Evolutionary conservation across 805 yeast genomes (phyloP), one percentile per base, ranked within the genome.

Genomic region (Yueomyces sinensis): DNA sequence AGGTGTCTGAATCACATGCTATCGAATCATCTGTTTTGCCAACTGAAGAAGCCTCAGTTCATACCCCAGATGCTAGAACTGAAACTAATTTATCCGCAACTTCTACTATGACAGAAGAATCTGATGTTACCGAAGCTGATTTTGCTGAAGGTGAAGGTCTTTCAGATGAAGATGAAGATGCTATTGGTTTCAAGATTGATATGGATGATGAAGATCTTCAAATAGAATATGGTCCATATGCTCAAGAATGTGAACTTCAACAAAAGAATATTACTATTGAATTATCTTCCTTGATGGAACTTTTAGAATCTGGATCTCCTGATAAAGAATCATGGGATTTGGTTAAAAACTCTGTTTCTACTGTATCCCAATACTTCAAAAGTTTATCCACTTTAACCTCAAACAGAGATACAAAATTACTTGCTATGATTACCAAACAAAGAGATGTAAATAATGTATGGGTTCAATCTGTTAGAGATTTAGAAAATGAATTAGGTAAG

Each of bases 391-490:
- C 39, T 0, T 35, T 60, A 15, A 48, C 64, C n/a, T 40, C 53
- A 7, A 44, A 50, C 25, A 59, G 70, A 42, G 71, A 67, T 40
- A 56, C 47, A 17, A 64, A 58, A 41, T 47, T 68, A 30, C 39
- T 56, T n/a, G 65, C 63, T 37, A 62, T 61, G 39, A 54, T 77
- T 28, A 72, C 72, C 17, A 72, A 83, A 45, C 86, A 78, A 48
- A 63, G 66, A 30, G 83, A 79, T 53, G 70, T 80, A 19, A 77
- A 80, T 43, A 69, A 70, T 32, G 63, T 81, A 35, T 81, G 91
- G 91, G 83, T 79, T 46, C 68, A 66, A 37, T 76, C 86, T 0
- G 75, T 81, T 28, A 74, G 70, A 40, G 82, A 76, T 38, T 54
- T 81, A 31, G 91, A 81, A 50, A 59, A 63, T 29, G 89, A 81